Percentiles rank a stretch among this genome's conserved stretches.
phyloP scores from a whole-genome alignment of 2,329 filamentous ascomycete species.

The Ophiostoma novo-ulmi region DNA sequence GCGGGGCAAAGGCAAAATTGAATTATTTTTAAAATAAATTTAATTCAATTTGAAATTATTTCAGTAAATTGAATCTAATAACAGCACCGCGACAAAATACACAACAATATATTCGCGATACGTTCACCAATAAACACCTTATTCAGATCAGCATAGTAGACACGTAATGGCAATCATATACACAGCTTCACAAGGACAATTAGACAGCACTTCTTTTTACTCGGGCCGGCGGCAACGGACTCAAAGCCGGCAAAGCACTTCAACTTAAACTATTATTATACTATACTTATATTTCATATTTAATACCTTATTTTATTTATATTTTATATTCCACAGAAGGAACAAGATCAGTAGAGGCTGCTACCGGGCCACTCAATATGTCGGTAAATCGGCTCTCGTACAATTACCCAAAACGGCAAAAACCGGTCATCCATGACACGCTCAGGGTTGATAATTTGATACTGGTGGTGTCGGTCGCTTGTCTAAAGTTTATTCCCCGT shows the following conservation, averaged over 20 bases:
- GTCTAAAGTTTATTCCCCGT: not conserved
- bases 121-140: not conserved
- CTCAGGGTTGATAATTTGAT: not conserved
- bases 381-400: not conserved
- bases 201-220: not conserved
- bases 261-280: not conserved
- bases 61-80: not conserved
- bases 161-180: not conserved
- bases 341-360: not conserved
- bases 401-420: constrained; percentile 16
- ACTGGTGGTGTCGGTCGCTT: too few relatives aligned
- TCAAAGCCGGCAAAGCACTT: not conserved
- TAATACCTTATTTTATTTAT: not conserved
- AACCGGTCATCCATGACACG: not conserved
- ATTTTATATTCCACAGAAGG: not conserved
- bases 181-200: not conserved
- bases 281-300: not conserved
- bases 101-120: not conserved
- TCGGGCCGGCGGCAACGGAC: not conserved
- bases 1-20: constrained; percentile 5
- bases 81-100: not conserved
- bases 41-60: not conserved
- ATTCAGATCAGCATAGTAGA: not conserved
- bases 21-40: not conserved
- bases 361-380: not conserved